Evolutionary conservation across 2,329 filamentous ascomycete species (phyloP).

Genomic region (Knufia petricola): DNA sequence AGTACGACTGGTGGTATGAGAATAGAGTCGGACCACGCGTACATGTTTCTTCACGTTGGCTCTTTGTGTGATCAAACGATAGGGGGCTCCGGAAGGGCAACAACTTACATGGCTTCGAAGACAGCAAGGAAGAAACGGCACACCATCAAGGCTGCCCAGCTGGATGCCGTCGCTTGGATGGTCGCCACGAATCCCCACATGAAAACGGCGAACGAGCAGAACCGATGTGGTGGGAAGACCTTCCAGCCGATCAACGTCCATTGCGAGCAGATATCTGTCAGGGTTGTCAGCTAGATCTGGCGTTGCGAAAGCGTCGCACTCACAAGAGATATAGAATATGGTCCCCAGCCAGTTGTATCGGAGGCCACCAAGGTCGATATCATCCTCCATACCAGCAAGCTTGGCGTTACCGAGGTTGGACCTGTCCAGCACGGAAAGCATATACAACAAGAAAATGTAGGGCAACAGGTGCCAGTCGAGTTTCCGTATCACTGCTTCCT

Average conservation of each 20-base stretch:
- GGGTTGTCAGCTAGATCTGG: too few relatives aligned
- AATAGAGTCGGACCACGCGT: too few relatives aligned
- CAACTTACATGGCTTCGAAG: slow-evolving; percentile 30
- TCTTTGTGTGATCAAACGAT: too few relatives aligned
- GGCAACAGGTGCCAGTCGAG: slow-evolving; percentile 7
- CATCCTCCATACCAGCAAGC: slow-evolving; percentile 44
- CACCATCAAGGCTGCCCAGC: slow-evolving; percentile 24
- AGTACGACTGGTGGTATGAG: too few relatives aligned
- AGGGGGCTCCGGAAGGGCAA: too few relatives aligned
- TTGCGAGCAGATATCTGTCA: slow-evolving; percentile 23
- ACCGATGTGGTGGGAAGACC: slow-evolving; percentile 23
- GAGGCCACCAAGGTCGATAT: slow-evolving; percentile 38
- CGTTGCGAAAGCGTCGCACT: not conserved
- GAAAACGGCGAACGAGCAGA: slow-evolving; percentile 22
- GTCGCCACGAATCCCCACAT: slow-evolving; percentile 24
- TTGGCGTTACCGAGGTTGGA: slow-evolving; percentile 47
- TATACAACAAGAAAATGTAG: slow-evolving; percentile 13
- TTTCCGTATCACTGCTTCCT: slow-evolving; percentile 1
- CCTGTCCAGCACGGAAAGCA: slow-evolving; percentile 35
- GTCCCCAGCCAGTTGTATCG: slow-evolving; percentile 44
- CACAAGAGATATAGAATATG: slow-evolving; percentile 45
- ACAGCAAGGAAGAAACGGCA: slow-evolving; percentile 30
- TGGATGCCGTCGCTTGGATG: slow-evolving; percentile 19
- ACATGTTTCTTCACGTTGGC: too few relatives aligned
- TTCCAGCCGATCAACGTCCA: slow-evolving; percentile 25